Conservation (phyloP, 2,329 filamentous ascomycete genomes). For the Fusarium anthophilum region DNA sequence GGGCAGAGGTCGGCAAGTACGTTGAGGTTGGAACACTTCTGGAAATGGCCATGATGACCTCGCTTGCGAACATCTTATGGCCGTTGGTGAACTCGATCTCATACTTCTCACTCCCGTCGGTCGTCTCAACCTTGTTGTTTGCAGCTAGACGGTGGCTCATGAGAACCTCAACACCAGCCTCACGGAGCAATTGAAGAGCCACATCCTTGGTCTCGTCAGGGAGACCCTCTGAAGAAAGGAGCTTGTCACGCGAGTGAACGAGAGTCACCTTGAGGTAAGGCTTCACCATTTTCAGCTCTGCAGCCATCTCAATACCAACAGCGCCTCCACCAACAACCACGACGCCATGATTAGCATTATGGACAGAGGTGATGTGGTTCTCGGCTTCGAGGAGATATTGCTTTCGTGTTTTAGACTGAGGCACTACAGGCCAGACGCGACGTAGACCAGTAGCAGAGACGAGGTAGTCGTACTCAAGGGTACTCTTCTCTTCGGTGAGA, state of each 20-base stretch:
- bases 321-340: conserved; percentile 81
- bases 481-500: conserved; percentile 53
- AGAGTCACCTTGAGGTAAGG: conserved; percentile 75
- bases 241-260: conserved; percentile 74
- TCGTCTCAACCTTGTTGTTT: conserved; percentile 56
- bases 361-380: conserved; percentile 65
- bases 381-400: conserved; percentile 71
- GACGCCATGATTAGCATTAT: conserved; percentile 65
- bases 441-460: conserved; percentile 76
- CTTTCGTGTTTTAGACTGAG: conserved; percentile 69
- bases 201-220: conserved; percentile 74
- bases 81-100: conserved; percentile 70
- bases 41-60: conserved; percentile 76
- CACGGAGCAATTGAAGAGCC: conserved; percentile 65
- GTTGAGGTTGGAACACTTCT: conserved; percentile 68
- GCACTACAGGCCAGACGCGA: conserved; percentile 77
- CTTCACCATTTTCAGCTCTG: conserved; percentile 75
- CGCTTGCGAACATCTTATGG: conserved; percentile 66
- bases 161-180: conserved; percentile 72
- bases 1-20: conserved; percentile 66
- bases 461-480: conserved; percentile 76
- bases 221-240: conserved; percentile 78
- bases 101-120: conserved; percentile 53
- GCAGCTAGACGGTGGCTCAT: conserved; percentile 67
- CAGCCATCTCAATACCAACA: conserved; percentile 84